A percentile compares a stretch with the other conserved stretches of the same genome.
Evolutionary conservation across 495 filamentous ascomycete species (phyloP).

Genomic region (Lasiosphaeris hirsuta): DNA sequence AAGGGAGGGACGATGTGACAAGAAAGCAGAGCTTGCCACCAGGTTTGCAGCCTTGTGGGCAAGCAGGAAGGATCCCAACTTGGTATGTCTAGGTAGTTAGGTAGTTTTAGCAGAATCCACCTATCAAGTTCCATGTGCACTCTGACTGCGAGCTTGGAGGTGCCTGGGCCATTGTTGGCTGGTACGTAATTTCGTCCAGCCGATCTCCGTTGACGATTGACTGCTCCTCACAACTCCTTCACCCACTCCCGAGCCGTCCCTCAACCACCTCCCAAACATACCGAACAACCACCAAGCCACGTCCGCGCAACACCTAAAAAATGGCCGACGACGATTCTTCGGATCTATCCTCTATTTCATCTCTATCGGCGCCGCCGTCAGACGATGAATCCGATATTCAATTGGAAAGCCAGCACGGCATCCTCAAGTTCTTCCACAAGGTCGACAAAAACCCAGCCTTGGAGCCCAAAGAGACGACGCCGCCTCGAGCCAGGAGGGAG

Average conservation of each 20-base stretch:
- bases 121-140: conserved; percentile 27
- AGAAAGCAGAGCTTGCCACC: too few relatives aligned
- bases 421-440: conserved; percentile 57
- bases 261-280: conserved; percentile 16
- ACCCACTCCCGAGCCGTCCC: conserved; percentile 11
- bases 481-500: conserved; percentile 69
- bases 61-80: conserved; percentile 10
- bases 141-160: conserved; percentile 20
- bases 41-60: conserved; percentile 6
- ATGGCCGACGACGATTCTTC: conserved; percentile 55
- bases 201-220: conserved; percentile 22
- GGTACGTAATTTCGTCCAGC: conserved; percentile 38
- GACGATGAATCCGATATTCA: conserved; percentile 50
- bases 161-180: conserved; percentile 25
- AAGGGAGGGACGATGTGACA: too few relatives aligned
- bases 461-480: conserved; percentile 48
- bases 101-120: conserved; percentile 22
- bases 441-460: conserved; percentile 37
- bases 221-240: conserved; percentile 23
- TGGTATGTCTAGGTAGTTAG: conserved; percentile 9
- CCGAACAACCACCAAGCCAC: conserved; percentile 10
- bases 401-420: conserved; percentile 48
- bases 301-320: conserved; percentile 20
- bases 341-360: conserved; percentile 53
- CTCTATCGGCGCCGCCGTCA: conserved; percentile 51